A percentile compares a stretch with the other conserved stretches of the same genome.
phyloP scores from a whole-genome alignment of 1,139 yeast genomes.

The Yamadazyma blattariae region DNA sequence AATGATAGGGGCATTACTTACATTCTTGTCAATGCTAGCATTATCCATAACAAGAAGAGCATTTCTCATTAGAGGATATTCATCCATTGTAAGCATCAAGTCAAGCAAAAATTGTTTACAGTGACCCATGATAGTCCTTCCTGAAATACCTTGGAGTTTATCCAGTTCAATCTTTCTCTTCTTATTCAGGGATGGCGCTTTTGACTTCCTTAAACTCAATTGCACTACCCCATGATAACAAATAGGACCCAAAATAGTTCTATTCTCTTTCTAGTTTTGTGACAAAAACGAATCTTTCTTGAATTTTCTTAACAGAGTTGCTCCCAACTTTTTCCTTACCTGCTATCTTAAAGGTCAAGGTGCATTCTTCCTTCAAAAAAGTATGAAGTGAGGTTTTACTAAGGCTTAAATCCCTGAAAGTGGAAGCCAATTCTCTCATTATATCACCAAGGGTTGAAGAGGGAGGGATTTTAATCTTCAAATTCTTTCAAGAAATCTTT shows the following conservation, averaged over 20 bases:
- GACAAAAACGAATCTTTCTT: constrained; percentile 8
- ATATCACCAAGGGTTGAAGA: constrained; percentile 9
- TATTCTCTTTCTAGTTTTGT: constrained; percentile 7
- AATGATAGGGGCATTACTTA: constrained; percentile 9
- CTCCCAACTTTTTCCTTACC: constrained; percentile 6
- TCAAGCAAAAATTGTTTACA: constrained; percentile 2
- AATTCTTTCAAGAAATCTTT: constrained; percentile 9
- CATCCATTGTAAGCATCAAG: too few species aligned
- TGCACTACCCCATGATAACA: constrained; percentile 9
- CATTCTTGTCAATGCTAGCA: constrained; percentile 7
- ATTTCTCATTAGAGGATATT: too few species aligned
- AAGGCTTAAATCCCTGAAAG: constrained; percentile 7
- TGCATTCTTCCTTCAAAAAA: constrained; percentile 9
- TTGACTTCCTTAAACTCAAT: constrained; percentile 10
- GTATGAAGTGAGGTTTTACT: constrained; percentile 6
- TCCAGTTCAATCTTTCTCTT: constrained; percentile 4
- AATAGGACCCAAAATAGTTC: constrained; percentile 12
- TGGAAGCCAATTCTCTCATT: constrained; percentile 2
- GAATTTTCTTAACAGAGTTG: constrained; percentile 6
- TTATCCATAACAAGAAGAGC: too few species aligned
- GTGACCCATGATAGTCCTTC: constrained; percentile 9
- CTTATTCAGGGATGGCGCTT: constrained; percentile 6
- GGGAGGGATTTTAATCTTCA: constrained; percentile 9
- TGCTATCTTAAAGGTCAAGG: constrained; percentile 6
- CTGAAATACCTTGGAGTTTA: constrained; percentile 2